Base-by-base conservation (phyloP, 495 filamentous ascomycete genomes). In the Pseudomonodictys pantanalensis region DNA sequence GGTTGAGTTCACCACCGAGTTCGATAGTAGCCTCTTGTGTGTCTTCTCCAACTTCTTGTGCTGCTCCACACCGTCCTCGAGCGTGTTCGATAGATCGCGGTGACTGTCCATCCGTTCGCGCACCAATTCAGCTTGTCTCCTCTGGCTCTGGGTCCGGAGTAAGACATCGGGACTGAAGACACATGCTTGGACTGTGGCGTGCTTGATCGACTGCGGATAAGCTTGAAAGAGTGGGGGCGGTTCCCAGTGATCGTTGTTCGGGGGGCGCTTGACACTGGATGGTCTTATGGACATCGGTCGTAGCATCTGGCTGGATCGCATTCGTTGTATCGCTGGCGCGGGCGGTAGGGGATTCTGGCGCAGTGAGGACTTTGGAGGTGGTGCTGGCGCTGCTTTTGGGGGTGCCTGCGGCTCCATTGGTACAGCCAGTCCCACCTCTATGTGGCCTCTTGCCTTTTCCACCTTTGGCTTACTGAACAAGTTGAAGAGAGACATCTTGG, bases 221-320 rank as follows among this genome's bases (percentile, higher is more conserved):
- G 90, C 90, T 67, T 95, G 84, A 73, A 91, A 96, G 6, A 97
- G 77, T 2, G 92, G 88, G 7, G 91, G 91, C 2, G 89, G 86
- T 52, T 84, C 81, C 87, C 90, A 95, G 33, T 53, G 18, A 29
- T 42, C 53, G 7, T 24, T 44, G 8, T 44, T 18, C 6, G 45
- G 51, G 20, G 33, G 54, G 49, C 32, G 51, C 42, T 51, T 56
- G 20, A 24, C 49, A n/a, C 17, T 56, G 28, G 60, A 30, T 5
- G 42, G 32, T 44, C 59, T 60, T 28, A 57, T 12, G 12, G 57
- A 63, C 49, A 47, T 56, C 23, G 63, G 59, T 3, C 46, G 41
- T 6, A 65, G 35, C 49, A 64, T 64, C 23, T 45, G 46, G 41
- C 46, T 52, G 12, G 56, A 63, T 32, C 58, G 43, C 18, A 50